Evolutionary conservation across 305 asterid genomes (phyloP).

Genomic region (Plantago coronopus): DNA sequence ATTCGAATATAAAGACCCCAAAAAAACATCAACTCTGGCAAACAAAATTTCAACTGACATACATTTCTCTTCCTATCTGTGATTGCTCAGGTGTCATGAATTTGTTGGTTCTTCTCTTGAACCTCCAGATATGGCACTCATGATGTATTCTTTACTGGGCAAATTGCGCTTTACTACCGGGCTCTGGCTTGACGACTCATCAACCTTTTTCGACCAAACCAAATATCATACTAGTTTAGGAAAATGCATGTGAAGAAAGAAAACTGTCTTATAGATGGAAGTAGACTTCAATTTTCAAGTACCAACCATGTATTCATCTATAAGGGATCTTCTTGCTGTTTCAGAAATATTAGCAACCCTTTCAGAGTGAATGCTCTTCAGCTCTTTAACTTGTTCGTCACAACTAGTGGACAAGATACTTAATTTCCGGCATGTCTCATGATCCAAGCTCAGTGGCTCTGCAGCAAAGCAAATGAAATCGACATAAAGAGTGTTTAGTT

Average conservation of each 20-base stretch:
- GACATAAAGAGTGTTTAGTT: background rate
- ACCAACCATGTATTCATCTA: slow-evolving; percentile 71
- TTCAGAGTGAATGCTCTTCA: slow-evolving; percentile 47
- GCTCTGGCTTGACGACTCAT: slow-evolving; percentile 46
- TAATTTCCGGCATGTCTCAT: slow-evolving; percentile 49
- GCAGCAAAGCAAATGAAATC: too few relatives aligned
- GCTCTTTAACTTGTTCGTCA: slow-evolving; percentile 48
- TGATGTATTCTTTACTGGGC: slow-evolving; percentile 36
- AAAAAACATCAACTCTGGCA: background rate
- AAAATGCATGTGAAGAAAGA: background rate
- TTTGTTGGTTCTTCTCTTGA: slow-evolving; percentile 4
- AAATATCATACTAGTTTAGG: background rate
- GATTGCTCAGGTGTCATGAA: background rate
- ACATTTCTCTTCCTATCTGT: background rate
- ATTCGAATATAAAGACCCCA: too few relatives aligned
- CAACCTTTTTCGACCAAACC: slow-evolving; percentile 40
- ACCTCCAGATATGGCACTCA: slow-evolving; percentile 11
- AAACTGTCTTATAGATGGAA: background rate
- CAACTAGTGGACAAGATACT: slow-evolving; percentile 41
- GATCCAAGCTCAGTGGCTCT: slow-evolving; percentile 62
- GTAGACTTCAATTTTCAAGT: background rate
- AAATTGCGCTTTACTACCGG: slow-evolving; percentile 46
- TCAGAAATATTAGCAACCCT: slow-evolving; percentile 59
- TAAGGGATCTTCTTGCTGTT: slow-evolving; percentile 60
- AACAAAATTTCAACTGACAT: background rate